Evolutionary conservation across 768 basidiomycete species (phyloP).

Genomic region (Mycena alexandri): DNA sequence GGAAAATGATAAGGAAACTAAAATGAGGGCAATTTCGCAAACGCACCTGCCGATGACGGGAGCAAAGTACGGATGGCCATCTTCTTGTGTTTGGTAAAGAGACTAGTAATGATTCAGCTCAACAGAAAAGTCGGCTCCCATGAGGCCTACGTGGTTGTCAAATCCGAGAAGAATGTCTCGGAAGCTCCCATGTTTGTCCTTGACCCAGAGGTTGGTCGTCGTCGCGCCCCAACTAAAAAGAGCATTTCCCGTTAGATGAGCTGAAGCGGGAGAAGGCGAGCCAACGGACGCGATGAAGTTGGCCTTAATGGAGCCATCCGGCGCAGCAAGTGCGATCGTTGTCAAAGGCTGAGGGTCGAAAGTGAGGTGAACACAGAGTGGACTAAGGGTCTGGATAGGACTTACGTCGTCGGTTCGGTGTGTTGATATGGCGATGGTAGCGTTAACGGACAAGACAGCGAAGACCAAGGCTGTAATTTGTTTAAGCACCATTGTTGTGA

Average conservation of each 20-base stretch:
- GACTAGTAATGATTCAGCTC: conserved; percentile 37
- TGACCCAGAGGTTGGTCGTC: conserved; percentile 60
- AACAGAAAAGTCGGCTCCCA: too few species aligned
- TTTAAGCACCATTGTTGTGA: too few species aligned
- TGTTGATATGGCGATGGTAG: conserved; percentile 8
- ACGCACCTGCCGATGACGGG: conserved; percentile 55
- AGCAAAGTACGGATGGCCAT: conserved; percentile 56
- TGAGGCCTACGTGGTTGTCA: conserved; percentile 53
- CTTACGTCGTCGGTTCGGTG: conserved; percentile 23
- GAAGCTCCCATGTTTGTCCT: conserved; percentile 59
- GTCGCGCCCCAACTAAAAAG: conserved; percentile 52
- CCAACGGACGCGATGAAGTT: conserved; percentile 51
- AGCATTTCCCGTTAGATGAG: neutral
- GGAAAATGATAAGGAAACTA: neutral
- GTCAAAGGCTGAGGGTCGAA: conserved; percentile 43
- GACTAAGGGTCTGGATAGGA: neutral
- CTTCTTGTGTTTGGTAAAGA: conserved; percentile 50
- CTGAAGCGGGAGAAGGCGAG: neutral
- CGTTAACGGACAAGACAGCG: conserved; percentile 25
- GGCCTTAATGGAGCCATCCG: conserved; percentile 57
- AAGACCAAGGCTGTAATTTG: conserved; percentile 6
- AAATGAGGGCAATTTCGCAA: neutral
- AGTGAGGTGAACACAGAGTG: neutral
- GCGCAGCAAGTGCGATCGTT: conserved; percentile 48
- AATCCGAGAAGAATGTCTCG: conserved; percentile 63